Base-by-base conservation (phyloP, 176 grass and related monocot genomes). In the Eragrostis nindensis region DNA sequence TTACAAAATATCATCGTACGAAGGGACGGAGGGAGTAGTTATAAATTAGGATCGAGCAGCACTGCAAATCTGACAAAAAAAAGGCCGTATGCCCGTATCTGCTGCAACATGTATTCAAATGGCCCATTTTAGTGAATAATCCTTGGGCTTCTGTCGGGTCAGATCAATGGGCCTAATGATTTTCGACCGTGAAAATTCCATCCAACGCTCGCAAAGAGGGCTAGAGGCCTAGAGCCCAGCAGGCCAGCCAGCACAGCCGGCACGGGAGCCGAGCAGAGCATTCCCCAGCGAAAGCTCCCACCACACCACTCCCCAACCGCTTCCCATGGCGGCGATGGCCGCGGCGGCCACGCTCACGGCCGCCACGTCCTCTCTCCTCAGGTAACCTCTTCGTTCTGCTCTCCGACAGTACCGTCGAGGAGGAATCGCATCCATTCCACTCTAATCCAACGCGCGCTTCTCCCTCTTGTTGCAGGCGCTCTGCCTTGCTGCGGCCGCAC, bases 261-360 rank as follows among this genome's bases (percentile, higher is more conserved):
- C 2, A 36, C 1, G 2, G 32, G 32, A 36, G 4, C 32, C 1
- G 32, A 36, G 32, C 32, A 36, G 42, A 71, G 46, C 24, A n/a
- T n/a, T n/a, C n/a, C n/a, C n/a, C n/a, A n/a, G n/a, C n/a, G n/a
- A n/a, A n/a, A n/a, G n/a, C n/a, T n/a, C 14, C n/a, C 42, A 24
- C 42, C 54, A 24, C 1, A 32, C 49, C 53, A 18, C 7, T 43
- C 59, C 60, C 7, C 17, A 14, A 8, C 53, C 27, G 60, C 76
- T 68, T 70, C 70, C 46, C 24, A 89, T 89, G 87, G 87, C 81
- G 52, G 65, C 76, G 52, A 79, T 77, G 75, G 75, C 81, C 59
- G 81, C 75, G 50, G 75, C 86, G 8, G 82, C 87, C 32, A 70
- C 36, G 54, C 70, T 89, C 18, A 74, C 76, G 63, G 69, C 82